These are phyloP conservation scores for Wickerhamomyces bovis DNA, from an alignment of 805 yeast species.

Conservation along the genomic window DNA sequence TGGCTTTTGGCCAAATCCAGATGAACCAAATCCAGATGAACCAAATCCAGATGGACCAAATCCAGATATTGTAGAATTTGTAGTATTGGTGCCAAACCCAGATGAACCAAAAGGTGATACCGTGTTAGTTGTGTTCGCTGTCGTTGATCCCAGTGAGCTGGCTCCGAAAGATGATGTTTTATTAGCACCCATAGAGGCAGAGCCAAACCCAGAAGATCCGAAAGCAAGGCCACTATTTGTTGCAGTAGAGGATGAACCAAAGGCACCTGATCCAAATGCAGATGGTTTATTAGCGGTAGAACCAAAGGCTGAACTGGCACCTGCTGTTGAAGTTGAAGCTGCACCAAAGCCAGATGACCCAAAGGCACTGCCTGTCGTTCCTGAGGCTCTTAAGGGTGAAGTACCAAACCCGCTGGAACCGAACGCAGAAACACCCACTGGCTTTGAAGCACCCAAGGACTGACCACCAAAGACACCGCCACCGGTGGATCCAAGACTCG, in stretches of 20 bases:
- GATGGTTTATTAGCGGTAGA: neutral
- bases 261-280: constrained; percentile 3
- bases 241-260: neutral
- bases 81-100: neutral
- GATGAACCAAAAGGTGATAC: constrained; percentile 17
- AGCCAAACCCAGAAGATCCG: constrained; percentile 13
- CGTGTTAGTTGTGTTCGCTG: constrained; percentile 5
- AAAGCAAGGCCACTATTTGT: constrained; percentile 1
- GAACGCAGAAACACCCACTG: constrained; percentile 5
- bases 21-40: constrained; percentile 2
- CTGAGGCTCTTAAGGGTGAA: constrained; percentile 4
- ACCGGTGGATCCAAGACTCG: constrained; percentile 1
- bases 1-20: too few species aligned
- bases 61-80: constrained; percentile 3
- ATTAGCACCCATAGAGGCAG: constrained; percentile 1
- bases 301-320: constrained; percentile 11
- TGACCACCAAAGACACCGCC: constrained; percentile 15
- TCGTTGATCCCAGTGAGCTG: too few species aligned
- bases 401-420: constrained; percentile 8
- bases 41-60: constrained; percentile 4
- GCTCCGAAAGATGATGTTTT: neutral
- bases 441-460: neutral
- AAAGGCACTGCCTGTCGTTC: constrained; percentile 4
- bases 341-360: constrained; percentile 13
- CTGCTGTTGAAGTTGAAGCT: neutral